phyloP scores from a whole-genome alignment of 139 green algal species.

The Micractinium conductrix region DNA sequence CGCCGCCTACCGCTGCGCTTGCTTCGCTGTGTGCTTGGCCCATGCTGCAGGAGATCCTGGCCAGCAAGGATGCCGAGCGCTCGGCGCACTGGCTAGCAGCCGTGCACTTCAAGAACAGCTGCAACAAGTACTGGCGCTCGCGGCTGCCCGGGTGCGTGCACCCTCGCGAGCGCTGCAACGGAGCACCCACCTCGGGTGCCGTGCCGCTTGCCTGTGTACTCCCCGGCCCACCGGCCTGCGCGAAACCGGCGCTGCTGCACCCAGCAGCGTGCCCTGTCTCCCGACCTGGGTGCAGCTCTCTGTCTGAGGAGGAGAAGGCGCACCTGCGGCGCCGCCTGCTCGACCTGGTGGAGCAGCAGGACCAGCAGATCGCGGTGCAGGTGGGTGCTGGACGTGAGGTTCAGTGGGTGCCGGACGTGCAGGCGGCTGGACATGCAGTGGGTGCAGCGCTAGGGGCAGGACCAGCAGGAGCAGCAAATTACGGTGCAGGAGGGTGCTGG shows the following conservation, averaged over 20 bases:
- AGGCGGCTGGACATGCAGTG: too few relatives aligned
- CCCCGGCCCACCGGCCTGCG: too few relatives aligned
- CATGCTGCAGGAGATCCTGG: conserved; percentile 79
- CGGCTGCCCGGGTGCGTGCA: conserved; percentile 17
- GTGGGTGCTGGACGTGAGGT: neutral
- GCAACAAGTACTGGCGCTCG: conserved; percentile 78
- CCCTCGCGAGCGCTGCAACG: neutral
- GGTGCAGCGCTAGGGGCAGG: neutral
- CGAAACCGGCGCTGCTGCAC: too few relatives aligned
- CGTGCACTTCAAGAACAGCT: conserved; percentile 93
- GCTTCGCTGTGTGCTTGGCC: neutral
- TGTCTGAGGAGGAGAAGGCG: conserved; percentile 81
- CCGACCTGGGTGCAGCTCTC: conserved; percentile 53
- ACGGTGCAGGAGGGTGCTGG: neutral
- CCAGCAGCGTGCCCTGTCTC: neutral
- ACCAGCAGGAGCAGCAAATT: conserved; percentile 76
- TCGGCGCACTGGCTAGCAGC: conserved; percentile 86
- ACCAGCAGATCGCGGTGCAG: conserved; percentile 69
- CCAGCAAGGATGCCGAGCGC: conserved; percentile 67
- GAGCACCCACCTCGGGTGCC: too few relatives aligned
- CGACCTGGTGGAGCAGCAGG: conserved; percentile 76
- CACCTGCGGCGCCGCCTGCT: conserved; percentile 78
- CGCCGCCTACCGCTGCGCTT: neutral
- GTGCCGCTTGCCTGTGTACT: too few relatives aligned
- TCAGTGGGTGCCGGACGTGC: too few relatives aligned